phyloP scores from a whole-genome alignment of 768 basidiomycete species.

The Collybia sp. region DNA sequence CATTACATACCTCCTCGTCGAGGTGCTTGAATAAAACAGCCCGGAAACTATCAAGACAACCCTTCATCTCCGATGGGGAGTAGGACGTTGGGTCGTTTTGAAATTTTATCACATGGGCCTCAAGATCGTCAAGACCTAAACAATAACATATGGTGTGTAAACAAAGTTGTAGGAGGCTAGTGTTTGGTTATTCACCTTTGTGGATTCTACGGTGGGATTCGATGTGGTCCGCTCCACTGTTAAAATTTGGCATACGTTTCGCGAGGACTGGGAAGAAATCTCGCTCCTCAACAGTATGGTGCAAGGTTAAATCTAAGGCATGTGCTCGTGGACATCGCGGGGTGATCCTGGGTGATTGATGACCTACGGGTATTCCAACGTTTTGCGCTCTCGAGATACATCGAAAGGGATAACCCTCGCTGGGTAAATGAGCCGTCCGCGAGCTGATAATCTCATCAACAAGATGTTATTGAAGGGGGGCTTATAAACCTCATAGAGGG shows the following conservation, averaged over 20 bases:
- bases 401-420: conserved; percentile 31
- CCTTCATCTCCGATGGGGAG: conserved; percentile 41
- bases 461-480: background rate
- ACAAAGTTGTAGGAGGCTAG: background rate
- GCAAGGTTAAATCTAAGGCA: conserved; percentile 40
- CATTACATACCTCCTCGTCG: conserved; percentile 40
- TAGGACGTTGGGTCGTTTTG: conserved; percentile 36
- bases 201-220: conserved; percentile 49
- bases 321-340: background rate
- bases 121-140: conserved; percentile 38
- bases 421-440: conserved; percentile 45
- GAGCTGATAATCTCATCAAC: conserved; percentile 23
- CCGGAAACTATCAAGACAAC: conserved; percentile 42
- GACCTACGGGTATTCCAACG: conserved; percentile 34
- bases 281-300: conserved; percentile 49
- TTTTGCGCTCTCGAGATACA: conserved; percentile 33
- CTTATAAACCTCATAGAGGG: conserved; percentile 33
- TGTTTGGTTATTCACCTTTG: conserved; percentile 25
- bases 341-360: background rate
- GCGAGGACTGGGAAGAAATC: conserved; percentile 46
- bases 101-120: conserved; percentile 32
- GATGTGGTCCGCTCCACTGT: conserved; percentile 34
- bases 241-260: conserved; percentile 42
- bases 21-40: conserved; percentile 46
- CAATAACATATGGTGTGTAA: conserved; percentile 1